phyloP scores from a whole-genome alignment of 805 yeast species.

The Yarrowia phangngaensis region DNA sequence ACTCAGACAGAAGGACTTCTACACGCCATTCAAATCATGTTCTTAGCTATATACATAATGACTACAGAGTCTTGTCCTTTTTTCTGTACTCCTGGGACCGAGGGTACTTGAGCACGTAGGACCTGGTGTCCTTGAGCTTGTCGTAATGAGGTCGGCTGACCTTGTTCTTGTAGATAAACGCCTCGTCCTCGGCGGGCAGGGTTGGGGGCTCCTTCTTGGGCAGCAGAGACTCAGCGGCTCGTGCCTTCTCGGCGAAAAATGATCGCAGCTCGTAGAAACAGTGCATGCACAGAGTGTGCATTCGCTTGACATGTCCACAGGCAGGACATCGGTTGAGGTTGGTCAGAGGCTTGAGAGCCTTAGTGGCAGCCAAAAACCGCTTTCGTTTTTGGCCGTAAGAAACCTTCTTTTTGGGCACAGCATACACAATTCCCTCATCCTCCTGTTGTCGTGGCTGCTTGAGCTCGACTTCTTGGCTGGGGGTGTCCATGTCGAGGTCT shows the following conservation, averaged over 20 bases:
- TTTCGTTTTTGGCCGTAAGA: constrained; percentile 83
- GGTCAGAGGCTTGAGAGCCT: constrained; percentile 69
- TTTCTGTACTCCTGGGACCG: constrained; percentile 20
- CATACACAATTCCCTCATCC: constrained; percentile 65
- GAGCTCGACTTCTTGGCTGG: constrained; percentile 7
- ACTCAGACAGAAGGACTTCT: too few relatives aligned
- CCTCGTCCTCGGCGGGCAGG: constrained; percentile 30
- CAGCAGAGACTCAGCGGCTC: constrained; percentile 28
- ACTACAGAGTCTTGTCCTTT: constrained; percentile 1
- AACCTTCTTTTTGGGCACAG: constrained; percentile 91
- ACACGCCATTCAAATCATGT: background rate
- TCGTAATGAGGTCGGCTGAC: constrained; percentile 30
- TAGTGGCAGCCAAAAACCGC: constrained; percentile 74
- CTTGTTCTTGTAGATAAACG: constrained; percentile 35
- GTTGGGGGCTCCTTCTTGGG: constrained; percentile 28
- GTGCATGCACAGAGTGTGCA: constrained; percentile 88
- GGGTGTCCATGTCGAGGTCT: constrained; percentile 5
- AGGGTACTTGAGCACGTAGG: constrained; percentile 16
- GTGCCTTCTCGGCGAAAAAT: constrained; percentile 52
- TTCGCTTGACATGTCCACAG: constrained; percentile 87
- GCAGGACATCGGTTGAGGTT: constrained; percentile 89
- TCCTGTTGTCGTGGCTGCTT: constrained; percentile 13
- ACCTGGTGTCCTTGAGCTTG: constrained; percentile 14
- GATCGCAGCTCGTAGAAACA: constrained; percentile 79
- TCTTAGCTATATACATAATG: constrained; percentile 5